Evolutionary conservation across 2,329 filamentous ascomycete species (phyloP), one percentile per base, ranked within the genome.

Genomic region (Leptographium procerum): DNA sequence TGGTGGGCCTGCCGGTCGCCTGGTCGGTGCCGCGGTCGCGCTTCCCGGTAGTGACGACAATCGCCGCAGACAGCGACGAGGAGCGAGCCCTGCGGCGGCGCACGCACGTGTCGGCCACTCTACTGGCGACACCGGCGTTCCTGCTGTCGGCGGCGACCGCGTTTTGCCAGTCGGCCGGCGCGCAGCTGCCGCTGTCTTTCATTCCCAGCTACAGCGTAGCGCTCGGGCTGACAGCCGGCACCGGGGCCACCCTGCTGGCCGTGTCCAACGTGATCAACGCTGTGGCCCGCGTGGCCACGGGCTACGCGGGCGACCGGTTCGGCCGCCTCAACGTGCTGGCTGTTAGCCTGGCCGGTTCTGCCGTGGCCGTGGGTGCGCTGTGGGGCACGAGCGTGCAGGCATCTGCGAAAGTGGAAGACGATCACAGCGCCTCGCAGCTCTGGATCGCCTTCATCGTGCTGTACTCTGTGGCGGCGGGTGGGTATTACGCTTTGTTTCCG

Each of bases 101-200:
- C 50, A 72, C 70, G 16, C 69, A 73, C 52, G 67, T 77, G 14
- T 70, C 72, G 50, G 69, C 72, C 31, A 88, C 86, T 0, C 80
- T 99, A 26, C 81, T 97, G 4, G 84, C 88, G 0, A 91, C 87
- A 57, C 94, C 94, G 0, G 89, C 97, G 67, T 99, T 99, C 69
- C 80, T 96, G 62, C 95, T 99, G 66, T 91, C 91, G 1, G 89
- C 89, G 0, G 89, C 91, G 47, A 84, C 96, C 14, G 89, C 88
- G 0, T 84, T 96, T 0, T 67, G 71, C 29, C 71, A 78, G 65
- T 71, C 77, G 0, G 72, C 75, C 51, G 75, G 74, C 5, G 72
- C 75, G 50, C 70, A 73, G 55, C 70, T 77, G 11, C 77, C 77
- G 0, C 67, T 77, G n/a, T 71, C 72, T 0, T 80, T 79, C 59